Base-by-base conservation (phyloP, 208 protist genomes). In the Leishmania tarentolae region DNA sequence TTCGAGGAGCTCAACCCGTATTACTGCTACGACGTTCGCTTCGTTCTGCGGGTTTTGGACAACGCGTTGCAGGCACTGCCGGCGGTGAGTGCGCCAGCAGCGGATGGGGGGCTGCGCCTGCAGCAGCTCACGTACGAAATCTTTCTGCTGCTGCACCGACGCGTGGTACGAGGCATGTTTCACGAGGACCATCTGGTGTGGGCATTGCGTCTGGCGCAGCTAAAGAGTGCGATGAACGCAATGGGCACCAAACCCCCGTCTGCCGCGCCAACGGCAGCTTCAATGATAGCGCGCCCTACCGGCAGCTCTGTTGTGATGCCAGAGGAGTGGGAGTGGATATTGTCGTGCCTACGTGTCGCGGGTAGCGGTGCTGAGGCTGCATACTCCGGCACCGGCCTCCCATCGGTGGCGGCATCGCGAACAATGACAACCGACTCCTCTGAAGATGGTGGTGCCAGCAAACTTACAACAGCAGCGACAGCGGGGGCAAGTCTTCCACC, bases 21-120 rank as follows among this genome's bases (percentile, higher is more conserved):
- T 52, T 99, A 99, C 88, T 98, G 98, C 65, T 99, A 98, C 90
- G 98, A 98, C 69, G 89, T 99, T 11, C 73, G 93, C 59, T 99
- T 99, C 87, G 99, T 99, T 79, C 93, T 99, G 66, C 86, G 93
- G 19, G 89, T 99, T 59, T 90, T 99, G 74, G 75, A 95, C 53
- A 89, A 92, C 72, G 91, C 98, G 9, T 90, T 99, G 13, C 78
- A 76, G 35, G 76, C 89, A 37, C 81, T 95, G n/a, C 90, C 93
- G 0, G 4, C 73, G 31, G 66, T 63, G 35, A 74, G 81, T 4
- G 53, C 69, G 15, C 47, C 52, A 44, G 63, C 78, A 13, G 76
- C 71, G 21, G 75, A 47, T 31, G 81, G 61, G 28, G 31, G n/a
- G 9, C 81, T 79, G 31, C 87, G 83, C 2, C 66, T 86, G 71